phyloP scores from a whole-genome alignment of 805 yeast genomes.

The Torulaspora microellipsoides region DNA sequence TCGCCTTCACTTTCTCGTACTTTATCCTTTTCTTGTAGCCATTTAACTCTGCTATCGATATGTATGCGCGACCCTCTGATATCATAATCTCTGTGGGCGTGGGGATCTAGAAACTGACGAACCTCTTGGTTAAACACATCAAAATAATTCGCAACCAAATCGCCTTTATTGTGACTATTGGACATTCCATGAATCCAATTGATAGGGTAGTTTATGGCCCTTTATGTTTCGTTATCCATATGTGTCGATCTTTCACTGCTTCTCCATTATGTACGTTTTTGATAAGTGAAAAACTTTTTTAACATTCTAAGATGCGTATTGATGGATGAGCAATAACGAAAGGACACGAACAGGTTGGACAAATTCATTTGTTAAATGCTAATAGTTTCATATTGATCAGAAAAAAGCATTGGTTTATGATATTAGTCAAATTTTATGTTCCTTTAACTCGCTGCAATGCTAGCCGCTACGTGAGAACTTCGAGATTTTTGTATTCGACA shows the following conservation, averaged over 20 bases:
- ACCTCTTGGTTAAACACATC: conserved; percentile 21
- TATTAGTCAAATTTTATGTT: conserved; percentile 4
- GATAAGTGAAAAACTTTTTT: no score
- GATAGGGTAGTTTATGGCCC: neutral
- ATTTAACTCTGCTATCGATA: conserved; percentile 14
- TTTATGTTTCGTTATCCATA: neutral
- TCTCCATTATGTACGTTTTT: no score
- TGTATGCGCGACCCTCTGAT: conserved; percentile 20
- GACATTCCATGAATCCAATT: conserved; percentile 9
- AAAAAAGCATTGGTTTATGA: neutral
- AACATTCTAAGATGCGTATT: no score
- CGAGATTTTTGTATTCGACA: conserved; percentile 6
- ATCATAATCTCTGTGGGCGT: conserved; percentile 11
- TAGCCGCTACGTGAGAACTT: conserved; percentile 1
- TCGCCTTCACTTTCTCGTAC: neutral
- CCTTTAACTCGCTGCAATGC: conserved; percentile 1
- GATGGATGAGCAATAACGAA: no score
- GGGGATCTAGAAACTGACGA: conserved; percentile 16
- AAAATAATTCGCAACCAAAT: conserved; percentile 17
- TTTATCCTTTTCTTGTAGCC: conserved; percentile 9
- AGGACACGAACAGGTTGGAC: no score
- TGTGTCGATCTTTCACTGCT: no score
- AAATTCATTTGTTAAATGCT: no score
- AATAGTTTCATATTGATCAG: no score
- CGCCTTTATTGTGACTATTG: conserved; percentile 2